Conservation (phyloP, 2,329 filamentous ascomycete species). For the Aspergillus sclerotialis region DNA sequence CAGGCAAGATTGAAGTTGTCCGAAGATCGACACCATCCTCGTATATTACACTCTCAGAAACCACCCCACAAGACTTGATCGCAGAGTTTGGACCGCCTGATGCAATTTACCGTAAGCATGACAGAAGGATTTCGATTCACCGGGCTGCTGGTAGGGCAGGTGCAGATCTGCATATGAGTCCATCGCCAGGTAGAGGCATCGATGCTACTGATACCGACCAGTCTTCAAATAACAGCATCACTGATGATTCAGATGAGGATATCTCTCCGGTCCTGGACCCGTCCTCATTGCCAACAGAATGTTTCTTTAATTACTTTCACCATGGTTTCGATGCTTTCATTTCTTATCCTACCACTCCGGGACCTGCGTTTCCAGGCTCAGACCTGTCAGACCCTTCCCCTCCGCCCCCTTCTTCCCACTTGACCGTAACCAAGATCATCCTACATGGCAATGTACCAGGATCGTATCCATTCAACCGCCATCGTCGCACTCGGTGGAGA, state of each 20-base stretch:
- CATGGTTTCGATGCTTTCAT: conserved; percentile 90
- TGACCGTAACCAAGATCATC: conserved; percentile 86
- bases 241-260: conserved; percentile 62
- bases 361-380: conserved; percentile 54
- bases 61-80: conserved; percentile 84
- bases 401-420: conserved; percentile 45
- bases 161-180: conserved; percentile 24
- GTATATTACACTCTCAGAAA: conserved; percentile 72
- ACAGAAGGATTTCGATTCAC: conserved; percentile 82
- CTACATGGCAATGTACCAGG: conserved; percentile 92
- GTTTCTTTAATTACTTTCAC: conserved; percentile 96
- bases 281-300: conserved; percentile 43
- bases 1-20: conserved; percentile 69
- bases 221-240: conserved; percentile 64
- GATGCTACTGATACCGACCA: conserved; percentile 62
- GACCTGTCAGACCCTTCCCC: conserved; percentile 22
- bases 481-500: conserved; percentile 82
- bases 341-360: conserved; percentile 64
- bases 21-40: conserved; percentile 62
- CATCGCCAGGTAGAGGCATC: conserved; percentile 28
- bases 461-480: conserved; percentile 93
- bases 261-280: conserved; percentile 52
- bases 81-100: conserved; percentile 89
- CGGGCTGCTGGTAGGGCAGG: conserved; percentile 27
- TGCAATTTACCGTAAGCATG: conserved; percentile 86